Percentiles rank a stretch among this genome's conserved stretches.
These are phyloP conservation scores for Stachybotrys chlorohalonatus DNA, from an alignment of 2,329 filamentous ascomycete species.

Conservation along the genomic window DNA sequence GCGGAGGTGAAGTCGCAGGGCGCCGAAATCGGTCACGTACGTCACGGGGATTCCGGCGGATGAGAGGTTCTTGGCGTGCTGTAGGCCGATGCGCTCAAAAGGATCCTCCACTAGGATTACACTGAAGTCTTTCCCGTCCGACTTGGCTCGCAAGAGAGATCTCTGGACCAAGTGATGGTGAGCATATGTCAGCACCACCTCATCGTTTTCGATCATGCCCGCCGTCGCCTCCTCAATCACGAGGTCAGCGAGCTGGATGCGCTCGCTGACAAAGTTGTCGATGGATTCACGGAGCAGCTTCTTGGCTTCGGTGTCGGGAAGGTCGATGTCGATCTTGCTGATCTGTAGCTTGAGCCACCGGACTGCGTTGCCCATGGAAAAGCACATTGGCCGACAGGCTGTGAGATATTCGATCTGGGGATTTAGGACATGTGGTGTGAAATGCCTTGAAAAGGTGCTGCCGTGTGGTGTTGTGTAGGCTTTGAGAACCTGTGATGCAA, in stretches of 20 bases:
- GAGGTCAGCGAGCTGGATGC: slow-evolving; percentile 77
- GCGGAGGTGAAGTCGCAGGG: slow-evolving; percentile 64
- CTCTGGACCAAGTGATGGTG: slow-evolving; percentile 81
- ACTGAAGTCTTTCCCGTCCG: slow-evolving; percentile 63
- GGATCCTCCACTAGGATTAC: slow-evolving; percentile 76
- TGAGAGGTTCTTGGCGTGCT: slow-evolving; percentile 59
- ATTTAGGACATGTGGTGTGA: slow-evolving; percentile 83
- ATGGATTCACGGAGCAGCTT: slow-evolving; percentile 69
- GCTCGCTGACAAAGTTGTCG: slow-evolving; percentile 83
- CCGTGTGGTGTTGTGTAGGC: slow-evolving; percentile 84
- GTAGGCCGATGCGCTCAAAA: slow-evolving; percentile 41
- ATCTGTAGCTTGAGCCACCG: slow-evolving; percentile 90
- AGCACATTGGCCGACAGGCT: slow-evolving; percentile 89
- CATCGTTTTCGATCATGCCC: slow-evolving; percentile 66
- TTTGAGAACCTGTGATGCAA: slow-evolving; percentile 61
- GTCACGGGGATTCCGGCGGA: slow-evolving; percentile 65
- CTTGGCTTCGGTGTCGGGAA: slow-evolving; percentile 75
- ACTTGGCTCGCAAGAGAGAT: slow-evolving; percentile 64
- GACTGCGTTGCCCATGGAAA: slow-evolving; percentile 95
- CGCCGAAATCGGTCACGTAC: slow-evolving; percentile 71
- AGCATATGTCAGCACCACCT: slow-evolving; percentile 79
- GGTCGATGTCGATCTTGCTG: slow-evolving; percentile 79
- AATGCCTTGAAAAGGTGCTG: slow-evolving; percentile 79
- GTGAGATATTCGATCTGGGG: slow-evolving; percentile 93
- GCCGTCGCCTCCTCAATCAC: slow-evolving; percentile 73